Evolutionary conservation across 768 basidiomycete species (phyloP), one percentile per base, ranked within the genome.

Genomic region (Mrakia frigida): DNA sequence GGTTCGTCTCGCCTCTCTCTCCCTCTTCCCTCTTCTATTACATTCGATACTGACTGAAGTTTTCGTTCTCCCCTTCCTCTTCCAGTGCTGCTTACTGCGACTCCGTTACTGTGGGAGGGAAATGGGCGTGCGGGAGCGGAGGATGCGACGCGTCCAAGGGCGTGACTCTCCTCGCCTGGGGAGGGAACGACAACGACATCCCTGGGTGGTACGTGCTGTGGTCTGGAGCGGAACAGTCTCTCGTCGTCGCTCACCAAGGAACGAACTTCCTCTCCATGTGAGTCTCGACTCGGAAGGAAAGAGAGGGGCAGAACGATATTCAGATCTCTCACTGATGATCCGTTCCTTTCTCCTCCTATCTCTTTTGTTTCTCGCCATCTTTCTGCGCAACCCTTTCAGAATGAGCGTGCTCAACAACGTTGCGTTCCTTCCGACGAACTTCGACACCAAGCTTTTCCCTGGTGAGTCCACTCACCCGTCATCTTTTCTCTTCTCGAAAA

Each of bases 191-290:
- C 70, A 52, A 52, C 53, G 35, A 50, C 33, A 23, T 59, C 21
- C 70, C 70, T 1, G 46, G 53, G 1, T 71, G 50, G 41, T 71
- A 52, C 21, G 70, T 71, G 10, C n/a, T 31, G 1, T 71, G 41
- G 28, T 52, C 46, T 2, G 41, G 35, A 13, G 41, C n/a, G 9
- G 21, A 31, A 31, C 37, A 71, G n/a, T 14, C 46, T 13, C 37
- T 71, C 70, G 35, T 71, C 33, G 70, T 71, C 11, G 70, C 33
- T 2, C 43, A 52, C n/a, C 70, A 71, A 33, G 70, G 70, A 11
- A 53, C 50, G 13, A 71, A 68, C 50, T 59, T 52, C 70, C 23
- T 70, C 1, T 70, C 46, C 13, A 43, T 70, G 68, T 70, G 39
- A 70, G 68, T 46, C 2, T 2, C 9, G 43, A 46, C 14, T 14